Percentiles rank a stretch among this genome's conserved stretches.
Evolutionary conservation across 2,329 filamentous ascomycete species (phyloP).

Genomic region (Aspergillus sp.): DNA sequence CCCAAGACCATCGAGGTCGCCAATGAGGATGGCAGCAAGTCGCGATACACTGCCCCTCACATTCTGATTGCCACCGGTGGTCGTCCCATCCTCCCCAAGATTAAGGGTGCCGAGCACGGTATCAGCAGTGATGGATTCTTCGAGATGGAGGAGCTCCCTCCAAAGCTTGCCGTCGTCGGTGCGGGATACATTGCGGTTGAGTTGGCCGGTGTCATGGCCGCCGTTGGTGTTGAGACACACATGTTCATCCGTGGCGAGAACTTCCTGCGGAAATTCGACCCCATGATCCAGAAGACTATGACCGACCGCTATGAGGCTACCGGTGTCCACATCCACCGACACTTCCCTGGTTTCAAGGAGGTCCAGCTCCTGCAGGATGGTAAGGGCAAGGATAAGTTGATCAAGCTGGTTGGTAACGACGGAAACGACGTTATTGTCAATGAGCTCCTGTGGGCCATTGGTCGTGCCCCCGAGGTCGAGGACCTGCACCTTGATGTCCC

Average conservation of each 20-base stretch:
- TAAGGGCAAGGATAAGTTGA: slow-evolving; percentile 43
- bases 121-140: slow-evolving; percentile 51
- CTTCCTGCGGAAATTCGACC: slow-evolving; percentile 49
- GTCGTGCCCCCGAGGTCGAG: slow-evolving; percentile 42
- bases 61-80: slow-evolving; percentile 47
- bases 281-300: slow-evolving; percentile 50
- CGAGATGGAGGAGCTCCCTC: slow-evolving; percentile 46
- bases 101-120: slow-evolving; percentile 45
- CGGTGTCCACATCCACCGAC: slow-evolving; percentile 45
- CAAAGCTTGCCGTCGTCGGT: slow-evolving; percentile 47
- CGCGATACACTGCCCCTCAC: slow-evolving; percentile 40
- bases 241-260: slow-evolving; percentile 47
- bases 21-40: slow-evolving; percentile 37
- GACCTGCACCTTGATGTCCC: slow-evolving; percentile 37
- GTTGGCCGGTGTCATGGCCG: slow-evolving; percentile 47
- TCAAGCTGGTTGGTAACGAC: slow-evolving; percentile 41
- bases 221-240: slow-evolving; percentile 46
- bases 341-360: slow-evolving; percentile 44
- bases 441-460: slow-evolving; percentile 49
- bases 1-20: slow-evolving; percentile 42
- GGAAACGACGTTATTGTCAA: slow-evolving; percentile 43
- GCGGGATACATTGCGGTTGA: slow-evolving; percentile 51
- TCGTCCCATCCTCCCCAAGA: slow-evolving; percentile 38
- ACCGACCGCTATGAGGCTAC: slow-evolving; percentile 47
- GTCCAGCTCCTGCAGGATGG: slow-evolving; percentile 41